phyloP scores from a whole-genome alignment of 2,329 filamentous ascomycete species.

The Coniosporium tulheliwenetii region DNA sequence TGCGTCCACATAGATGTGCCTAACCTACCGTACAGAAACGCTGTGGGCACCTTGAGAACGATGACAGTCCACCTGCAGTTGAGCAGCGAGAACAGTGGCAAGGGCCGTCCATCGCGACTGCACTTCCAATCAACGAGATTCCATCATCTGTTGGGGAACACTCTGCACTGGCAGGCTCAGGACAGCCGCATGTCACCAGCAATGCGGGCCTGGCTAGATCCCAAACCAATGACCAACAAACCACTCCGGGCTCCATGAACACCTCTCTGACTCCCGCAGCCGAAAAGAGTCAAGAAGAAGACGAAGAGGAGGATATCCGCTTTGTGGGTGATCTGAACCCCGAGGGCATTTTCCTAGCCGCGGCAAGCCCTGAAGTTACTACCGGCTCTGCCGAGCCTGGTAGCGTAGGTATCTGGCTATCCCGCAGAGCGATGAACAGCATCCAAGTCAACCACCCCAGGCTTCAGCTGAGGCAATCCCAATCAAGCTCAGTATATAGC shows the following conservation, averaged over 20 bases:
- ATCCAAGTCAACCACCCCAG: slow-evolving; percentile 8
- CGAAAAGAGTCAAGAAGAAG: not conserved
- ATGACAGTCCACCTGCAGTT: not conserved
- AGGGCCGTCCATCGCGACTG: not conserved
- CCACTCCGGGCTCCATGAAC: not conserved
- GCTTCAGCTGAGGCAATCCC: slow-evolving; percentile 5
- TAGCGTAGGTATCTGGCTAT: slow-evolving; percentile 42
- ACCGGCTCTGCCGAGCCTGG: slow-evolving; percentile 28
- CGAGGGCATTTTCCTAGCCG: slow-evolving; percentile 43
- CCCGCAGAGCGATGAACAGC: slow-evolving; percentile 10
- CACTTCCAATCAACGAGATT: not conserved
- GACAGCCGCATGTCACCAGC: not conserved
- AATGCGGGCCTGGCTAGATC: not conserved
- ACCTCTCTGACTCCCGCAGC: not conserved
- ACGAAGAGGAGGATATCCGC: slow-evolving; percentile 14
- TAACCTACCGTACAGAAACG: not conserved
- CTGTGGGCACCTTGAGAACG: not conserved
- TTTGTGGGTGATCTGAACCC: slow-evolving; percentile 46
- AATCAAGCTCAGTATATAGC: slow-evolving; percentile 13
- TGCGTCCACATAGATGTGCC: not conserved
- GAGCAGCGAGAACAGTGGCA: not conserved
- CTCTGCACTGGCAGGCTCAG: not conserved
- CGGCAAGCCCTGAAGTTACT: slow-evolving; percentile 26
- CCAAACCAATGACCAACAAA: not conserved
- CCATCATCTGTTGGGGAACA: not conserved